Evolutionary conservation across 371 early-diverging fungal species (phyloP).

Genomic region (Mortierella sp.): DNA sequence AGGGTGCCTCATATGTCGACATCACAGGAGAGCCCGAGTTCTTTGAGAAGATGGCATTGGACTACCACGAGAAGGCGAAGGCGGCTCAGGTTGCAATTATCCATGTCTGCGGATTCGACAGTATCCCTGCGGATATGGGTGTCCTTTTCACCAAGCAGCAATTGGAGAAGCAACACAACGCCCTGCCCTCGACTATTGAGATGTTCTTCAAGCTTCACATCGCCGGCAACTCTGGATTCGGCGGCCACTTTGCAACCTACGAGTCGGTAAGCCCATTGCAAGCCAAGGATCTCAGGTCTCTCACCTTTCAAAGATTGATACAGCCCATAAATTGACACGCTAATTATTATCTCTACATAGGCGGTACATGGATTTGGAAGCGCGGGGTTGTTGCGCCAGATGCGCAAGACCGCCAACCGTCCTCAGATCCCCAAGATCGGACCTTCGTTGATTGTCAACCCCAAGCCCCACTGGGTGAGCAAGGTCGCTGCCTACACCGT

Average conservation of each 20-base stretch:
- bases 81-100: constrained; percentile 78
- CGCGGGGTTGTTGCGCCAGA: constrained; percentile 64
- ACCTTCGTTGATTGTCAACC: constrained; percentile 60
- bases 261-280: constrained; percentile 63
- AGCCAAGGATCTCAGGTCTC: not conserved
- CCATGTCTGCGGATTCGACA: constrained; percentile 92
- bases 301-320: not conserved
- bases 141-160: constrained; percentile 68
- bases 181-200: constrained; percentile 69
- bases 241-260: constrained; percentile 71
- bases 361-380: constrained; percentile 71
- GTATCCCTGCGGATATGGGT: constrained; percentile 75
- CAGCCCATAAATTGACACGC: not conserved
- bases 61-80: constrained; percentile 80
- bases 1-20: constrained; percentile 90
- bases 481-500: constrained; percentile 67
- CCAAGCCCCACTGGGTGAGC: constrained; percentile 60
- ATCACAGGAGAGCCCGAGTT: constrained; percentile 86
- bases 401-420: constrained; percentile 67
- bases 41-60: constrained; percentile 78
- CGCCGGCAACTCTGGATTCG: constrained; percentile 66
- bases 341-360: not conserved
- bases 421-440: constrained; percentile 63
- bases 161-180: constrained; percentile 56
- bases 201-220: constrained; percentile 70